Evolutionary conservation across 441 rosid genomes (phyloP), one percentile per base, ranked within the genome.

Genomic region (Brassica balearica): DNA sequence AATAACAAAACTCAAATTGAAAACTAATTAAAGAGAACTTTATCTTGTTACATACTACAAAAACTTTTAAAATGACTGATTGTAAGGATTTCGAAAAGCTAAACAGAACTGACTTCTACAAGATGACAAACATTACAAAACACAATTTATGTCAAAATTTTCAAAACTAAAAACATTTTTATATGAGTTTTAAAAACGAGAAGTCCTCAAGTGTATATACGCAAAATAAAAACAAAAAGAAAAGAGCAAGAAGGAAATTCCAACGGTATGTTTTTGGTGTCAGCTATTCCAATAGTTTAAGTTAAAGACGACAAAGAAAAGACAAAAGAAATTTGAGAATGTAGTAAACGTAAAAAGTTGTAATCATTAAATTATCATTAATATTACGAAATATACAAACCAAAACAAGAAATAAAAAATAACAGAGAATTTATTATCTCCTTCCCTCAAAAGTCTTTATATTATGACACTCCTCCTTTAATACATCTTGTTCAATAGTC

Each of bases 331-430:
- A 68, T 63, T 62, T 25, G 72, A 79, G 68, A 68, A 73, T 12
- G 48, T 29, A 61, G 75, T 61, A 66, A 64, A 74, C 59, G 64
- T 67, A 56, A 74, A 74, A 80, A 64, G 82, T 74, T 55, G 79
- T 43, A 74, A 79, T 79, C 78, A 78, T 78, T 78, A 41, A 78
- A 78, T 64, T 69, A 79, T 73, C 78, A 79, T 74, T n/a, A 73
- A 74, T 69, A 55, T 74, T 63, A 15, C 68, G 64, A 74, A 80
- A 74, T 10, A 73, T n/a, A 22, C 53, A 71, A 3, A 23, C 64
- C 38, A 62, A 1, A 55, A 64, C 60, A 71, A 63, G 46, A 14
- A 63, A 19, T 1, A 51, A 15, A 27, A 58, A 10, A 8, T 0
- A 55, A 38, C 9, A 56, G 67, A 71, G 67, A 71, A 53, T 53